Conservation (phyloP, 1,139 yeast species). For the Pneumocystis jirovecii region DNA sequence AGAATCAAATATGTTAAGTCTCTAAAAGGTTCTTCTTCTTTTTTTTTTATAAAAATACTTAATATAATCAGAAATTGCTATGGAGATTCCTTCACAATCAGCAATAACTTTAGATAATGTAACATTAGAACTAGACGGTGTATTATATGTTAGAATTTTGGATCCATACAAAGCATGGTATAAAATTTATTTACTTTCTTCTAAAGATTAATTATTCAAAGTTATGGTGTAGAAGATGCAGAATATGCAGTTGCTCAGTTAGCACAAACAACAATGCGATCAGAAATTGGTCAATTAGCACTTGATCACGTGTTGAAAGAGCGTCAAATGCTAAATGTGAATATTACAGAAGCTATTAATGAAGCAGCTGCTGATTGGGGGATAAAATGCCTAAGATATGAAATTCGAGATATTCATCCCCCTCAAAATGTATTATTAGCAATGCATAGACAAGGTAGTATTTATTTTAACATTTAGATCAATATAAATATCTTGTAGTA, state of each 20-base stretch:
- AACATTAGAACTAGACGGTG: conserved; percentile 71
- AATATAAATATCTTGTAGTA: conserved; percentile 26
- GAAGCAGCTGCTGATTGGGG: conserved; percentile 86
- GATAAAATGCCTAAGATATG: conserved; percentile 67
- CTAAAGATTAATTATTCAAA: neutral
- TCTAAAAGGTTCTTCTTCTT: conserved; percentile 29
- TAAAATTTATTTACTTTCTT: neutral
- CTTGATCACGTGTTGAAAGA: conserved; percentile 66
- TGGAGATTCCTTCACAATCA: conserved; percentile 69
- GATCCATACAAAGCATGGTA: conserved; percentile 69
- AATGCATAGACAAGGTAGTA: conserved; percentile 18
- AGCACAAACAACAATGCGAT: conserved; percentile 83
- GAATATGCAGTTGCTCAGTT: conserved; percentile 73
- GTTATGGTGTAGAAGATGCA: conserved; percentile 74
- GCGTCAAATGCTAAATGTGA: conserved; percentile 46
- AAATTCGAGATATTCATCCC: conserved; percentile 78
- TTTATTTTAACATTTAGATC: neutral
- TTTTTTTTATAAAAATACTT: neutral
- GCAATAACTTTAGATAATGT: conserved; percentile 83
- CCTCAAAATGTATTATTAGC: conserved; percentile 27
- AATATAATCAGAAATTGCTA: conserved; percentile 41
- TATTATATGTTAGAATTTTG: conserved; percentile 57
- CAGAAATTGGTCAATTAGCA: conserved; percentile 71
- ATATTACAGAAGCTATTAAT: conserved; percentile 64
- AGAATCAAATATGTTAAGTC: conserved; percentile 68